Conservation (phyloP, 2,329 filamentous ascomycete species). For the Zymoseptoria brevis region DNA sequence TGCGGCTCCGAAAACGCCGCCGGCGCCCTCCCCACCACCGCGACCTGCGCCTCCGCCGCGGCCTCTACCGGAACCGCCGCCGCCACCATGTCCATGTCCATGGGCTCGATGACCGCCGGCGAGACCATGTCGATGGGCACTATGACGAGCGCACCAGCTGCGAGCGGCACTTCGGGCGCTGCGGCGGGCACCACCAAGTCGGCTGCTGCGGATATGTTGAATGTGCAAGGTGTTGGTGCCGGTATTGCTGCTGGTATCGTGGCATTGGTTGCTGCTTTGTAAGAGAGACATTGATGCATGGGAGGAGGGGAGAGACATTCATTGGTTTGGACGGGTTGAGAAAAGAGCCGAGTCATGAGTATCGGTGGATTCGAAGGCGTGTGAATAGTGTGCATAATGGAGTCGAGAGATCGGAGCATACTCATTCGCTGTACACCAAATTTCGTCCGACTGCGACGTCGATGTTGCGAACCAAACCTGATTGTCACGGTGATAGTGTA, state of each 20-base stretch:
- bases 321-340: background rate
- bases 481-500: background rate
- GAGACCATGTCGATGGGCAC: background rate
- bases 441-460: background rate
- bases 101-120: background rate
- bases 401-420: background rate
- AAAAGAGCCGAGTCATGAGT: background rate
- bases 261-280: background rate
- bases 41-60: constrained; percentile 26
- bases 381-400: background rate
- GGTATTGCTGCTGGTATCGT: background rate
- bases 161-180: background rate
- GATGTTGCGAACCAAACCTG: background rate
- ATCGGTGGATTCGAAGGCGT: background rate
- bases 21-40: constrained; percentile 30
- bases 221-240: background rate
- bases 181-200: background rate
- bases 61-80: background rate
- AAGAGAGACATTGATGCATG: background rate
- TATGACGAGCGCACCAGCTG: background rate
- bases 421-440: background rate
- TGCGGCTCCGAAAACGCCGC: constrained; percentile 31
- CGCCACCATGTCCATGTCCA: background rate
- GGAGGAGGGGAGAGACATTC: too few species aligned
- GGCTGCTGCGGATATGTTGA: background rate